Conservation (phyloP, 345 rosid genomes). For the Eucalyptus guilfoylei region DNA sequence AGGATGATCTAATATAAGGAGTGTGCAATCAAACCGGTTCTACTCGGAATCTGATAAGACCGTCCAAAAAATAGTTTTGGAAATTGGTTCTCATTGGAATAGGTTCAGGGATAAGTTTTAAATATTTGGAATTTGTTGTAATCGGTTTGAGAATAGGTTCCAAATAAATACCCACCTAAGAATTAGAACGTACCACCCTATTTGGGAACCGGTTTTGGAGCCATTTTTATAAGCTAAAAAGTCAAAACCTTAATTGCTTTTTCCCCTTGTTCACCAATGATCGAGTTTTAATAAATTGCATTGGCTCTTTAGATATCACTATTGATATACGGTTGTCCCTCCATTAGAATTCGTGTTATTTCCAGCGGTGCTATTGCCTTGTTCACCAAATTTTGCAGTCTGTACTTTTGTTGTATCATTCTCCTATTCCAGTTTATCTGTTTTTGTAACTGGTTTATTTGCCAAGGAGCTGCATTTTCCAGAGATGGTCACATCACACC, state of each 20-base stretch:
- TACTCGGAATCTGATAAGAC: rapidly evolving
- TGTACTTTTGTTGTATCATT: background rate
- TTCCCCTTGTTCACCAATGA: no score
- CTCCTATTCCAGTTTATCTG: background rate
- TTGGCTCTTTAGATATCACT: no score
- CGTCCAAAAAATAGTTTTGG: rapidly evolving
- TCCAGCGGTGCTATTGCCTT: background rate
- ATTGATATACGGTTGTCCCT: background rate
- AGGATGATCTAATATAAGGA: no score
- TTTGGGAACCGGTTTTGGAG: no score
- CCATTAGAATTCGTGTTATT: background rate
- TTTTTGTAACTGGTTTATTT: background rate
- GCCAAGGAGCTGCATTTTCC: background rate
- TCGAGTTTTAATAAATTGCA: no score
- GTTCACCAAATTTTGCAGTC: background rate
- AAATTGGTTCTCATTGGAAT: rapidly evolving
- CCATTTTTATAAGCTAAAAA: no score
- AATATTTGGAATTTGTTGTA: rapidly evolving
- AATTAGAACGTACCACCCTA: rapidly evolving
- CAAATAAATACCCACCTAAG: no score
- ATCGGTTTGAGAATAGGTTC: rapidly evolving
- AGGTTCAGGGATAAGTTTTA: rapidly evolving
- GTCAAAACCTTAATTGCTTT: no score
- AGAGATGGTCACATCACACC: background rate
- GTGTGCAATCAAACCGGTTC: no score